Evolutionary conservation across 1,139 yeast species (phyloP).

Genomic region (Wickerhamomyces sp.): DNA sequence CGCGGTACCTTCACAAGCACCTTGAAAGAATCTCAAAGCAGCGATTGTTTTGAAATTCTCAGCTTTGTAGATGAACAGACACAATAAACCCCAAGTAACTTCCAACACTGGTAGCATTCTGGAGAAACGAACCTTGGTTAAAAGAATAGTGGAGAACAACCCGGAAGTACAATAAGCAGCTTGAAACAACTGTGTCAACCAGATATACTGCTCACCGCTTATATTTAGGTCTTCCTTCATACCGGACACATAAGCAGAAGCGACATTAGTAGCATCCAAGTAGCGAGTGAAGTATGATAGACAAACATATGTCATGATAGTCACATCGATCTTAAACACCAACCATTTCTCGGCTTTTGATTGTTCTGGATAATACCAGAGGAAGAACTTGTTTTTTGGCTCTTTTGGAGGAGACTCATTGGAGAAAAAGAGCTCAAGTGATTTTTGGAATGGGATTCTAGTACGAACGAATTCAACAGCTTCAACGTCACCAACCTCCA

Average conservation of each 20-base stretch:
- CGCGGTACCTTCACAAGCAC: slow-evolving; percentile 49
- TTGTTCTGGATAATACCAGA: slow-evolving; percentile 1
- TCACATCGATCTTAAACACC: slow-evolving; percentile 1
- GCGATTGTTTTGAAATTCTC: slow-evolving; percentile 40
- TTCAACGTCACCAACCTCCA: no score
- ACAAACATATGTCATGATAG: slow-evolving; percentile 14
- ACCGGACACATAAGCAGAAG: slow-evolving; percentile 35
- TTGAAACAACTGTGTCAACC: slow-evolving; percentile 24
- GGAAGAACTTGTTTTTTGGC: no score
- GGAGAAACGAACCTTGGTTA: slow-evolving; percentile 46
- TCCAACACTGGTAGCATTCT: slow-evolving; percentile 51
- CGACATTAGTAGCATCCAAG: slow-evolving; percentile 41
- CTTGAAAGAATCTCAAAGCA: slow-evolving; percentile 39
- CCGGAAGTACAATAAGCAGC: slow-evolving; percentile 43
- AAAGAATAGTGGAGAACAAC: slow-evolving; percentile 37
- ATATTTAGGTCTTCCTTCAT: slow-evolving; percentile 38
- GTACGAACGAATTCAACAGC: no score
- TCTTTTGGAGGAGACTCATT: no score
- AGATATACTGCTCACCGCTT: slow-evolving; percentile 35
- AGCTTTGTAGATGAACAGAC: slow-evolving; percentile 26
- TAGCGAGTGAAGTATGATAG: slow-evolving; percentile 34
- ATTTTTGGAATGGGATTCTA: no score
- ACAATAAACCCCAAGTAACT: slow-evolving; percentile 41
- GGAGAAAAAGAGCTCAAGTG: no score
- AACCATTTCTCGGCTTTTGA: slow-evolving; percentile 29